Evolutionary conservation across 2,329 filamentous ascomycete genomes (phyloP).

Genomic region (Epichloe typhina): DNA sequence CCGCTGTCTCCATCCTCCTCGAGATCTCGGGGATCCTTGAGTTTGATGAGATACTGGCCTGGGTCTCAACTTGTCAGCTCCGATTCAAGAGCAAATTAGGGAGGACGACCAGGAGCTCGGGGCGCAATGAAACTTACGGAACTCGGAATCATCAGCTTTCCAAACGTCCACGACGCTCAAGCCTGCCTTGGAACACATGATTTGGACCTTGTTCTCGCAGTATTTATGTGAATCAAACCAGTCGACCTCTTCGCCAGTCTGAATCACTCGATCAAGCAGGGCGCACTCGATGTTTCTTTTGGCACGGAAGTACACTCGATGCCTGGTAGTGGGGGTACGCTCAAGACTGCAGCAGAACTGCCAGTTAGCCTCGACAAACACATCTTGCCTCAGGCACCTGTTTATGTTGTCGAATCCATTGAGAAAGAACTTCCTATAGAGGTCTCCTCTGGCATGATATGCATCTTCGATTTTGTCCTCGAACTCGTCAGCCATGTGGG

Average conservation of each 20-base stretch:
- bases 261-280: constrained; percentile 14
- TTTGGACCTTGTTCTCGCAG: constrained; percentile 20
- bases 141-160: constrained; percentile 25
- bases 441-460: constrained; percentile 24
- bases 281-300: constrained; percentile 19
- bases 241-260: constrained; percentile 23
- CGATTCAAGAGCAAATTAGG: constrained; percentile 1
- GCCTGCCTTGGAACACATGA: constrained; percentile 27
- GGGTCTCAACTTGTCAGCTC: constrained; percentile 8
- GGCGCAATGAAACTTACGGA: constrained; percentile 18
- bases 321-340: constrained; percentile 22
- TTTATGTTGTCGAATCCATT: constrained; percentile 28
- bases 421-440: constrained; percentile 24
- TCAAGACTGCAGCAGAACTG: constrained; percentile 24
- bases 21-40: constrained; percentile 16
- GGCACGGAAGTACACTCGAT: constrained; percentile 27
- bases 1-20: constrained; percentile 25
- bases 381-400: constrained; percentile 18
- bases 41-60: constrained; percentile 26
- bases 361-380: constrained; percentile 26
- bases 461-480: constrained; percentile 26
- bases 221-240: constrained; percentile 33
- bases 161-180: constrained; percentile 23
- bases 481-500: constrained; percentile 19
- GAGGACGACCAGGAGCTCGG: not conserved